Percentiles rank a stretch among this genome's conserved stretches.
Conservation (phyloP, 345 rosid genomes). For the Melaleuca alternifolia region DNA sequence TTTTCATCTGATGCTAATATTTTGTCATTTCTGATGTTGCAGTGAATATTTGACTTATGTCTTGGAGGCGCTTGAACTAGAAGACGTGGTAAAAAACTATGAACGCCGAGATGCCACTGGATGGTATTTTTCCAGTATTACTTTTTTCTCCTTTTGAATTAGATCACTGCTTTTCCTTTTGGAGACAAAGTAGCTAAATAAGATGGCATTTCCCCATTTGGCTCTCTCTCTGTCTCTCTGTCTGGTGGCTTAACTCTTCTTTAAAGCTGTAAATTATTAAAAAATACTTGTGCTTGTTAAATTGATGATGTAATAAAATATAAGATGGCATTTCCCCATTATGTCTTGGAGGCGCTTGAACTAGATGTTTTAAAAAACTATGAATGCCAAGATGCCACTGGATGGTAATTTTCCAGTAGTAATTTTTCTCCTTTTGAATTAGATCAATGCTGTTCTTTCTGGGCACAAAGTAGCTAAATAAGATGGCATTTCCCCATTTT, state of each 20-base stretch:
- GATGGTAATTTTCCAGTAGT: slow-evolving; percentile 60
- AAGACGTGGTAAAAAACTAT: slow-evolving; percentile 84
- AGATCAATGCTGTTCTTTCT: not conserved
- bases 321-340: not conserved
- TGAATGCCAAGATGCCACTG: slow-evolving; percentile 69
- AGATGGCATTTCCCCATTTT: not conserved
- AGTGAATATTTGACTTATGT: slow-evolving; percentile 86
- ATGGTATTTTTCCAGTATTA: slow-evolving; percentile 48
- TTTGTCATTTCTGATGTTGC: slow-evolving; percentile 7
- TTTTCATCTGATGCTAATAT: not conserved
- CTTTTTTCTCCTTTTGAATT: not conserved
- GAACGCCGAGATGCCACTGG: slow-evolving; percentile 78
- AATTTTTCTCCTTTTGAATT: not conserved
- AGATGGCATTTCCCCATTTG: not conserved
- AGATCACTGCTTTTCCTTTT: not conserved
- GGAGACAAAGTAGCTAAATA: not conserved
- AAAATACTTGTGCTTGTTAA: too few relatives aligned
- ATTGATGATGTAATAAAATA: too few relatives aligned
- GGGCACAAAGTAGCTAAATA: not conserved
- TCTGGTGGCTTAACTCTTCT: not conserved
- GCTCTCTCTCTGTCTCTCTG: not conserved
- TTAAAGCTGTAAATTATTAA: too few relatives aligned
- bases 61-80: slow-evolving; percentile 78
- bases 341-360: slow-evolving; percentile 72
- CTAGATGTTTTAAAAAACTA: slow-evolving; percentile 84